Evolutionary conservation across 2,329 filamentous ascomycete genomes (phyloP), one percentile per base, ranked within the genome.

Genomic region (Fusarium brevicatenulatum): DNA sequence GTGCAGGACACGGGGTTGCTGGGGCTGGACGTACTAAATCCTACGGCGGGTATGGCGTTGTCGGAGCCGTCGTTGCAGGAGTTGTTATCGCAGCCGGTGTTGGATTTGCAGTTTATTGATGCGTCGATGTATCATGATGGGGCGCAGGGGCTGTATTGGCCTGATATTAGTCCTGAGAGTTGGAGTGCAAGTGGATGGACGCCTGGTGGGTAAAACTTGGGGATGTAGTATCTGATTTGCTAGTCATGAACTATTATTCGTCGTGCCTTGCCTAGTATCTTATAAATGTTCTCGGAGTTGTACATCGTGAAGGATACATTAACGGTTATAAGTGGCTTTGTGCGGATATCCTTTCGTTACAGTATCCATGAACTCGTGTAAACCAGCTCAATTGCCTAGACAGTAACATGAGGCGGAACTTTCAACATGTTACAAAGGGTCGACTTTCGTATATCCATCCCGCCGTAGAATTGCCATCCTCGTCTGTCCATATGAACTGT

Each of bases 61-160:
- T 78, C 79, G 1, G 81, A 82, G 39, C 81, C 81, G 0, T 81
- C 80, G 5, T 37, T 82, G 37, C 81, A 82, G 32, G 80, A 82
- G 25, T 70, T 82, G 1, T 46, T 82, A 11, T 77, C 78, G 0
- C 81, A 82, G 66, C 78, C 80, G 0, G 74, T 80, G 2, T 37
- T 81, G 15, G 80, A 82, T 37, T 59, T 82, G 36, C 76, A 80
- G 49, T 82, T 82, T n/a, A 77, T 82, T 8, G 79, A 82, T 67
- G 76, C 77, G 2, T 73, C 70, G 0, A 77, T 77, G 75, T 77
- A 77, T 50, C 75, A 77, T 2, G 75, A 77, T 52, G 75, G 67
- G 2, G 64, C 71, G 2, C 75, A 73, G 43, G 75, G 75, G 4
- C 5, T 77, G 15, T 77, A 77, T 23, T 77, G 75, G 75, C 75